Conservation (phyloP, 768 basidiomycete species). For the Serendipita sp. region DNA sequence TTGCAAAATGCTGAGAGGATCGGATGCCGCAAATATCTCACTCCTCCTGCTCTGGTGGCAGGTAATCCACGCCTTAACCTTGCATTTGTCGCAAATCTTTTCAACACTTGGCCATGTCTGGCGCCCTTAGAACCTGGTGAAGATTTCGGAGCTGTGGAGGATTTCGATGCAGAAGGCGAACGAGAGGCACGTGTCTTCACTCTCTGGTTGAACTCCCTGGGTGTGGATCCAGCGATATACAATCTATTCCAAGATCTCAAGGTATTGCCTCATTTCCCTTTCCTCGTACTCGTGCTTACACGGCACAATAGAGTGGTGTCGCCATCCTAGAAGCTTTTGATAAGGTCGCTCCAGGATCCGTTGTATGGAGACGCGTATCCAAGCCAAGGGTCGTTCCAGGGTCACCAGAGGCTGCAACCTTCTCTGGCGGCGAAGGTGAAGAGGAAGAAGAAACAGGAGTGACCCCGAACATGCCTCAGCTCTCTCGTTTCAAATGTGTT, state of each 20-base stretch:
- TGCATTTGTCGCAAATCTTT: constrained; percentile 94
- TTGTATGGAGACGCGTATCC: constrained; percentile 90
- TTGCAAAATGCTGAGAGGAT: constrained; percentile 88
- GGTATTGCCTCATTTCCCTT: constrained; percentile 20
- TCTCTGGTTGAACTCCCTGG: constrained; percentile 93
- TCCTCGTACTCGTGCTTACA: neutral
- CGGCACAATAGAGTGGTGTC: constrained; percentile 41
- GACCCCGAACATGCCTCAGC: constrained; percentile 63
- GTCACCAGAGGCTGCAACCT: constrained; percentile 21
- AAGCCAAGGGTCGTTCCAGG: constrained; percentile 57
- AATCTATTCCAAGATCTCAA: constrained; percentile 93
- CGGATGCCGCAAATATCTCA: constrained; percentile 91
- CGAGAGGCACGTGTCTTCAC: constrained; percentile 96
- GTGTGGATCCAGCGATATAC: constrained; percentile 91
- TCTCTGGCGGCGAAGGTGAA: constrained; percentile 43
- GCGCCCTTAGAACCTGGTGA: constrained; percentile 90
- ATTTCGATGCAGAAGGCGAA: constrained; percentile 98
- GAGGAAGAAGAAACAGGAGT: constrained; percentile 55
- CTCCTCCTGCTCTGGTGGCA: constrained; percentile 74
- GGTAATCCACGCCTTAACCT: constrained; percentile 97
- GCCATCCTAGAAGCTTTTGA: constrained; percentile 93
- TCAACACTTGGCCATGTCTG: constrained; percentile 93
- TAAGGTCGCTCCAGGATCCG: constrained; percentile 81
- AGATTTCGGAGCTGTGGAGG: constrained; percentile 76
- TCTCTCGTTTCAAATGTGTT: constrained; percentile 92